Base-by-base conservation (phyloP, 805 yeast species). In the Saitoella complicata region DNA sequence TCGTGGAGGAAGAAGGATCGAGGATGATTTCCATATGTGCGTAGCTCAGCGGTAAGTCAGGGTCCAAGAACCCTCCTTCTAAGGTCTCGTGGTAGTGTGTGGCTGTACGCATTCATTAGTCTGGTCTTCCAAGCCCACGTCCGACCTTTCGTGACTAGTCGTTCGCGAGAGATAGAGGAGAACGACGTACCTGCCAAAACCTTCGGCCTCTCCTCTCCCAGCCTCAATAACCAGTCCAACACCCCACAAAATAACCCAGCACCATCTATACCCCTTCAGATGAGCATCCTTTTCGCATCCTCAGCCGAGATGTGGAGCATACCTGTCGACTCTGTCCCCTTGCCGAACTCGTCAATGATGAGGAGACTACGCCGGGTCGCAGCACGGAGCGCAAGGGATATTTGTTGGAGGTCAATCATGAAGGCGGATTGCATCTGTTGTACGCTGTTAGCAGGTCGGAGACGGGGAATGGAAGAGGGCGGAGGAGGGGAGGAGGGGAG, bases 331-430 rank as follows among this genome's bases (percentile, higher is more conserved):
- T 69, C 72, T 0, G 73, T 72, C 0, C 76, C 76, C 47, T 71
- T 70, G 0, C 77, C 78, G 55, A 69, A 71, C 47, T 72, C 77
- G 54, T 73, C 76, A 30, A 74, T 60, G 5, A 74, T 54, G 1
- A 75, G 49, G 31, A 75, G 48, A 8, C 74, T 69, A 39, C 54
- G 59, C 0, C 57, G 53, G 0, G 74, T 69, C 31, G 60, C 50
- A 43, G 68, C 49, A 4, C 64, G 57, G 13, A 71, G 48, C 42
- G 71, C 67, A 51, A 62, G 66, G 46, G 58, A 59, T 55, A 74
- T 63, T 57, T 62, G 72, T 38, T 57, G 61, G 7, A 65, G 51
- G 50, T 74, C 79, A n/a, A 66, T 61, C 57, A 69, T 64, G 47
- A 75, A 75, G 0, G 78, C 65, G 43, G 78, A 72, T 46, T 57